These are phyloP conservation scores for Claviceps fusiformis DNA, from an alignment of 2,329 filamentous ascomycete species.

Conservation along the genomic window DNA sequence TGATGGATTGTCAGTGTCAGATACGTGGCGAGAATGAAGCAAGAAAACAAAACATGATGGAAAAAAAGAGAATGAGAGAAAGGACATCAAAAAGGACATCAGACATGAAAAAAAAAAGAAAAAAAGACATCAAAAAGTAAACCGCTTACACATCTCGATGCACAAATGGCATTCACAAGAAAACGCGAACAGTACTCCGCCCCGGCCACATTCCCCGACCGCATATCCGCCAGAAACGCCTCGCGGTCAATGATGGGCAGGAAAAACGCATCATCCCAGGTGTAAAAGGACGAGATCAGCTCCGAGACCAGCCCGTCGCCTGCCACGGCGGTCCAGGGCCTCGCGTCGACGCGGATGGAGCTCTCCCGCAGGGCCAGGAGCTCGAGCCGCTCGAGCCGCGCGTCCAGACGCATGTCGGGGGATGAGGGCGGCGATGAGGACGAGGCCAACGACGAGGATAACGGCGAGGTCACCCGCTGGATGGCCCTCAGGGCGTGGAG, in stretches of 20 bases:
- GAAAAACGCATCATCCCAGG: conserved; percentile 15
- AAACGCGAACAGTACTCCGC: conserved; percentile 18
- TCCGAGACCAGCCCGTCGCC: conserved; percentile 18
- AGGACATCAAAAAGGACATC: no score
- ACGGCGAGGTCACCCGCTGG: no score
- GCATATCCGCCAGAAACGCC: conserved; percentile 17
- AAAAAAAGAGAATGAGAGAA: no score
- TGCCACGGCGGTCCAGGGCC: conserved; percentile 17
- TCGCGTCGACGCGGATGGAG: conserved; percentile 13
- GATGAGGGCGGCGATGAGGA: neutral
- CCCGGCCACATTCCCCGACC: conserved; percentile 4
- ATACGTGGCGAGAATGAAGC: no score
- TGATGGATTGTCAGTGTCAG: no score
- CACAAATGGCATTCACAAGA: conserved; percentile 20
- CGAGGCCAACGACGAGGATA: neutral
- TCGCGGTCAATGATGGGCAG: conserved; percentile 14
- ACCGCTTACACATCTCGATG: conserved; percentile 15
- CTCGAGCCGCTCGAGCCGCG: conserved; percentile 3
- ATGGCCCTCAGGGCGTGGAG: conserved; percentile 4
- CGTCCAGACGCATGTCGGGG: neutral
- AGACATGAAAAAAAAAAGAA: no score
- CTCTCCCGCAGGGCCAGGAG: conserved; percentile 8
- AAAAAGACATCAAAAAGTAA: neutral
- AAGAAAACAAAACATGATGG: no score
- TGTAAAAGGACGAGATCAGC: conserved; percentile 18